phyloP scores from a whole-genome alignment of 306 rosid genomes.

The Pueraria montana region DNA sequence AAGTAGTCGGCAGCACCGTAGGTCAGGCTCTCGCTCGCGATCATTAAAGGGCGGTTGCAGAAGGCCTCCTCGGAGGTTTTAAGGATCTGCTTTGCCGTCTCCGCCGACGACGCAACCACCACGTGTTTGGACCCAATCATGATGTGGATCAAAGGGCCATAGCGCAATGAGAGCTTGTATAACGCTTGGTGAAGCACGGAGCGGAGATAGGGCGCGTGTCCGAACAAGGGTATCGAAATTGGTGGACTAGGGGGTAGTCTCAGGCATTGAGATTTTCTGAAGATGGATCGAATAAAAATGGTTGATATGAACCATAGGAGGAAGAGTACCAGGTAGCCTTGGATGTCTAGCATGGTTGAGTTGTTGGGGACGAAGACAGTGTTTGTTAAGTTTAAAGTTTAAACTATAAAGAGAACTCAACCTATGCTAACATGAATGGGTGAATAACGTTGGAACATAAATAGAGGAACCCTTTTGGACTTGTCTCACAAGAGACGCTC shows the following conservation, averaged over 20 bases:
- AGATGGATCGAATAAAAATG: neutral
- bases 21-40: neutral
- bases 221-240: neutral
- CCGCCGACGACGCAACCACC: neutral
- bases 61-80: conserved; percentile 1
- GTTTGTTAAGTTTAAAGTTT: neutral
- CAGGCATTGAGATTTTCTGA: neutral
- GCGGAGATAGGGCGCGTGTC: neutral
- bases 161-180: neutral
- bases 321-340: neutral
- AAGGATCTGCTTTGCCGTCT: neutral
- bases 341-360: neutral
- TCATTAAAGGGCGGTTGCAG: conserved; percentile 6
- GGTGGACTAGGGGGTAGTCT: neutral
- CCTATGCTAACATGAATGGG: neutral
- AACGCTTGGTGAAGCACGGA: neutral
- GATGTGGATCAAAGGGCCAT: neutral
- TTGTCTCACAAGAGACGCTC: no score
- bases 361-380: neutral
- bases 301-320: neutral
- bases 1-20: neutral
- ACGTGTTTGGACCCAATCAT: neutral
- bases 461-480: neutral
- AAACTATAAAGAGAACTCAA: neutral
- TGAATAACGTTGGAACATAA: neutral